Evolutionary conservation across 139 green algal genomes (phyloP), one percentile per base, ranked within the genome.

Genomic region (Tetradesmus lagerheimii): DNA sequence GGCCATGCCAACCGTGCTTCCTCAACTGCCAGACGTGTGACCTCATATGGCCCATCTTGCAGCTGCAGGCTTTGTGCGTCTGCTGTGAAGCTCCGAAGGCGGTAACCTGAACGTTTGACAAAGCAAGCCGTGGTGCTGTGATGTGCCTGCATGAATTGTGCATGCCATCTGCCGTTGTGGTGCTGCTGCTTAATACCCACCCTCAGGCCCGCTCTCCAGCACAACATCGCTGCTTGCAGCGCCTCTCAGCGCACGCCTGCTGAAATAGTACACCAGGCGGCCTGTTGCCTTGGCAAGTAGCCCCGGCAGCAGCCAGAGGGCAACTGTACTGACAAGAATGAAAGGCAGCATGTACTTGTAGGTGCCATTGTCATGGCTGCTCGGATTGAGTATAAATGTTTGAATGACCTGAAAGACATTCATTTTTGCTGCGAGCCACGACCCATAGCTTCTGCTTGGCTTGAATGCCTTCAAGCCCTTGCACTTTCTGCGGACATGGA

Each of bases 1-100:
- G 74, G 74, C 86, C 86, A 90, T 29, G 38, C 20, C 1, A 90
- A 50, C 75, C 82, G 64, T 25, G 45, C 74, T 29, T 85, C 23
- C 8, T 20, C n/a, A 25, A 90, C 86, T 25, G 35, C 27, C 74
- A 90, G 34, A 18, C 31, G 39, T 18, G n/a, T 35, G 53, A 90
- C 53, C 18, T 45, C 1, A 35, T 41, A 83, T 16, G 74, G 86
- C 6, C 31, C 86, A 27, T 41, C 34, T 2, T 38, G 25, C 29
- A 77, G 31, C 43, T 47, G 74, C 53, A 90, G 75, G n/a, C 35
- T 83, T 47, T 29, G 25, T 2, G 75, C 14, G n/a, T 90, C 86
- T 15, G 41, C n/a, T 15, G 15, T 71, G 38, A 90, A 90, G n/a
- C 53, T 41, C 2, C 38, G 11, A 3, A 90, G 20, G 34, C 4